These are phyloP conservation scores for Ceratobasidium sp. DNA, from an alignment of 1,284 basidiomycete species.

Conservation along the genomic window DNA sequence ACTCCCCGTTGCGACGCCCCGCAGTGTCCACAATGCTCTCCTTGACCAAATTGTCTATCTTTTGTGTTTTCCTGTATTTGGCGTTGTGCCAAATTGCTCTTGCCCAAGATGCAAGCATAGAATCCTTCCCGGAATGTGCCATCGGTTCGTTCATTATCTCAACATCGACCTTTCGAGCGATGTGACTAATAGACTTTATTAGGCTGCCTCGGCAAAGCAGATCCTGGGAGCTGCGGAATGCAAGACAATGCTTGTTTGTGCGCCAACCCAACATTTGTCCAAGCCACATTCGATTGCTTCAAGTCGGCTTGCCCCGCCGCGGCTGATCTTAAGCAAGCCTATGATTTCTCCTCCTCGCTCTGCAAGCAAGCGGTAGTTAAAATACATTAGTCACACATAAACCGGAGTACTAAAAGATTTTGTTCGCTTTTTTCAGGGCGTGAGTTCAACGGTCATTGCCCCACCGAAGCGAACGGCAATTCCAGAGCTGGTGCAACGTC, in stretches of 20 bases:
- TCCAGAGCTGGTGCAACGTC: neutral
- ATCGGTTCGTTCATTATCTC: neutral
- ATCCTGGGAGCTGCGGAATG: constrained; percentile 3
- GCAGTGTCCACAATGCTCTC: constrained; percentile 17
- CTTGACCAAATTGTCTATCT: neutral
- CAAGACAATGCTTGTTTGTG: constrained; percentile 35
- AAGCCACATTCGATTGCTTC: constrained; percentile 25
- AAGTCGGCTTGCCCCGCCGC: constrained; percentile 2
- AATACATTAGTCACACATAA: constrained; percentile 12
- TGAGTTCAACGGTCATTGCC: constrained; percentile 15
- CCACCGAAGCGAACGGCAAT: constrained; percentile 25
- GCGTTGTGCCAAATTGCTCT: neutral
- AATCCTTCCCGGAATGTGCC: constrained; percentile 15
- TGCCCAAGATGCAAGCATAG: constrained; percentile 14
- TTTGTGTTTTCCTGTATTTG: neutral
- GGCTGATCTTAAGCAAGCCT: constrained; percentile 24
- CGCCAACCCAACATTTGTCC: constrained; percentile 10
- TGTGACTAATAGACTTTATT: neutral
- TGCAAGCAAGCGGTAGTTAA: constrained; percentile 17
- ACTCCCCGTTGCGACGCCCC: neutral
- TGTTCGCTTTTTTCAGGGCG: constrained; percentile 18
- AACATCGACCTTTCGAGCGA: too few relatives aligned
- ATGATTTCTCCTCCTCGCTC: constrained; percentile 3
- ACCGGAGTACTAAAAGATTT: constrained; percentile 48
- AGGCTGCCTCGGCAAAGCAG: constrained; percentile 32